Evolutionary conservation across 192 early-diverging fungal genomes (phyloP).

Genomic region (Podila minutissima): DNA sequence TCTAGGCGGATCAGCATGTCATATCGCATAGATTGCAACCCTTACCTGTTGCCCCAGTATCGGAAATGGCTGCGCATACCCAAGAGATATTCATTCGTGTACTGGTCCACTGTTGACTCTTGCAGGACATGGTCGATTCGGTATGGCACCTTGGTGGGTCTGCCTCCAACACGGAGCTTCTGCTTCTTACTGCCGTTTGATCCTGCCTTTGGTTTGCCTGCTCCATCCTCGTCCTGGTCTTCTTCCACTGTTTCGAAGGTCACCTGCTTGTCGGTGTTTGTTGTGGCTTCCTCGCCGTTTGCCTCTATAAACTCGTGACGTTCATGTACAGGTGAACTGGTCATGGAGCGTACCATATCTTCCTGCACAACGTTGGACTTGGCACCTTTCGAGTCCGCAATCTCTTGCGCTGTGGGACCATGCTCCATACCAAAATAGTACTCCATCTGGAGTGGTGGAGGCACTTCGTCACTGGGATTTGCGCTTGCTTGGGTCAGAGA

Average conservation of each 20-base stretch:
- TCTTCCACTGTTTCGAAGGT: neutral
- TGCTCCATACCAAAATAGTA: constrained; percentile 9
- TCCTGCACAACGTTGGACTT: constrained; percentile 44
- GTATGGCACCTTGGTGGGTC: constrained; percentile 29
- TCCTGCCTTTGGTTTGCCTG: constrained; percentile 2
- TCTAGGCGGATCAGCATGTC: too few relatives aligned
- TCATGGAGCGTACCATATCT: constrained; percentile 17
- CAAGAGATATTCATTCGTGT: constrained; percentile 64
- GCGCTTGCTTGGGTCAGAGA: constrained; percentile 1
- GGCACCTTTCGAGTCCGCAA: constrained; percentile 1
- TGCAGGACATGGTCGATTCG: constrained; percentile 63
- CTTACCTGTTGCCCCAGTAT: constrained; percentile 65
- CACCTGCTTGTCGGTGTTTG: neutral
- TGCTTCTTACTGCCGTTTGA: neutral
- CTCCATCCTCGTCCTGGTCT: neutral
- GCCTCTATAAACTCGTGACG: neutral
- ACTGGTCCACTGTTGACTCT: constrained; percentile 61
- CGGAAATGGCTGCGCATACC: constrained; percentile 65
- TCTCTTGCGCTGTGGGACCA: constrained; percentile 21
- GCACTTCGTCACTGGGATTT: neutral
- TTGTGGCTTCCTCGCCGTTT: neutral
- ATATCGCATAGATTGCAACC: neutral
- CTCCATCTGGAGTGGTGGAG: constrained; percentile 21
- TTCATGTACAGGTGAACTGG: neutral
- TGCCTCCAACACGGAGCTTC: constrained; percentile 28